phyloP scores from a whole-genome alignment of 306 rosid species.

The barrel medic (Medicago truncatula) region MtrunA17r5.0-ANR NC_053044.1:32982001-32982500 shows the following conservation, averaged over 20 bases:
- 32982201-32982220: conserved; percentile 55
- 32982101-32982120: conserved; percentile 66
- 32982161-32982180: conserved; percentile 69
- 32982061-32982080: conserved; percentile 75
- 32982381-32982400: neutral
- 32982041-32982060: conserved; percentile 88
- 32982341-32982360: conserved; percentile 4
- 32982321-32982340: conserved; percentile 90
- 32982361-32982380: neutral
- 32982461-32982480: no score
- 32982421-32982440: neutral
- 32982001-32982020: conserved; percentile 64
- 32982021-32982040: conserved; percentile 73
- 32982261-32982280: conserved; percentile 74
- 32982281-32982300: conserved; percentile 56
- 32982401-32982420: neutral
- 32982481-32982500: neutral
- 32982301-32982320: conserved; percentile 82
- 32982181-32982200: conserved; percentile 71
- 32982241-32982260: conserved; percentile 68
- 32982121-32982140: conserved; percentile 66
- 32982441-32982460: neutral
- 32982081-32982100: conserved; percentile 59
- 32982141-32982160: conserved; percentile 76
- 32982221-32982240: conserved; percentile 41